phyloP scores from a whole-genome alignment of 768 basidiomycete genomes.

The Lactifluus subvellereus region DNA sequence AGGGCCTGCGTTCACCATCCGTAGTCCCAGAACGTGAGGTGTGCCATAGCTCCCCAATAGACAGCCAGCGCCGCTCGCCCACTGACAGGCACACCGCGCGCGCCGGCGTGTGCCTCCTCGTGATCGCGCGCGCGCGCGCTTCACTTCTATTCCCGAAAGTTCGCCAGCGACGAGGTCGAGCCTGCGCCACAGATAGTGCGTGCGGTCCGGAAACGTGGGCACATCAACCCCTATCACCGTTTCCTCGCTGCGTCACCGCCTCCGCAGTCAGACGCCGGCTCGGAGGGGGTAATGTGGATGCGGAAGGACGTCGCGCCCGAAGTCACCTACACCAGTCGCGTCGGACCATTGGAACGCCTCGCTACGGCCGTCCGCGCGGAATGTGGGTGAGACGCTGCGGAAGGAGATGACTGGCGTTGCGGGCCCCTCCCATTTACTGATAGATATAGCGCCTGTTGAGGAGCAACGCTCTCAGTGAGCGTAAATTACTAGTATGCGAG shows the following conservation, averaged over 20 bases:
- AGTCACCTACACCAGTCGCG: slow-evolving; percentile 16
- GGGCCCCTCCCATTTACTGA: slow-evolving; percentile 7
- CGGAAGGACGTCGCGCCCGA: slow-evolving; percentile 49
- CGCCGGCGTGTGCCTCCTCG: slow-evolving; percentile 53
- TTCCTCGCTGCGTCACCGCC: background rate
- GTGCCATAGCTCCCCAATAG: slow-evolving; percentile 60
- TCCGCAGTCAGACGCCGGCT: background rate
- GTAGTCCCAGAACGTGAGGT: slow-evolving; percentile 60
- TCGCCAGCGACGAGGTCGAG: slow-evolving; percentile 34
- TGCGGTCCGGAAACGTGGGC: too few species aligned
- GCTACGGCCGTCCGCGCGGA: slow-evolving; percentile 21
- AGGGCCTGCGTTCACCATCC: slow-evolving; percentile 36
- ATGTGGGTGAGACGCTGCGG: slow-evolving; percentile 33
- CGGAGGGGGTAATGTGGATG: slow-evolving; percentile 30
- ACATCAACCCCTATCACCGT: background rate
- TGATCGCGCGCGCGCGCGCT: slow-evolving; percentile 49
- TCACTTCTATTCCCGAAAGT: slow-evolving; percentile 50
- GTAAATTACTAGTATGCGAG: too few species aligned
- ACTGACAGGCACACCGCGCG: slow-evolving; percentile 48
- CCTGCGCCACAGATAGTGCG: too few species aligned
- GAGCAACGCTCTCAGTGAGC: too few species aligned
- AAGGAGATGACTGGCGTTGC: slow-evolving; percentile 35
- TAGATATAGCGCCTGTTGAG: too few species aligned
- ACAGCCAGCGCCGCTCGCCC: slow-evolving; percentile 54
- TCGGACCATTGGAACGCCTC: slow-evolving; percentile 49